Evolutionary conservation across 2,329 filamentous ascomycete species (phyloP).

Genomic region (Plectosphaerella sp.): DNA sequence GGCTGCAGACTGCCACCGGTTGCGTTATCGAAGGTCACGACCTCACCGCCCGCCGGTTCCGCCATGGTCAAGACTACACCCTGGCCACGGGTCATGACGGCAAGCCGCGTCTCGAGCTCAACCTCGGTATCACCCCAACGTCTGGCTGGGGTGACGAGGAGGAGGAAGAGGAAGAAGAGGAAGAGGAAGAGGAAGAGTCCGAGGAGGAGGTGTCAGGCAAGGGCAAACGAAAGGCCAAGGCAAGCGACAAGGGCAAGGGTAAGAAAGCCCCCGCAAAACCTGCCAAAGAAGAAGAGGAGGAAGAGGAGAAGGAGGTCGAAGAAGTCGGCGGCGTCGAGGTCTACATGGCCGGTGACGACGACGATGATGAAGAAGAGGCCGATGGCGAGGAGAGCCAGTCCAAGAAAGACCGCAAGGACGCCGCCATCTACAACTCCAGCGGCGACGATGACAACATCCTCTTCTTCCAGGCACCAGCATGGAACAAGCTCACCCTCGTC

Average conservation of each 20-base stretch:
- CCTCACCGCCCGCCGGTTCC: constrained; percentile 80
- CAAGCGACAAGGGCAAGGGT: constrained; percentile 24
- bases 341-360: constrained; percentile 85
- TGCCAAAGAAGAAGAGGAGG: constrained; percentile 14
- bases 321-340: constrained; percentile 78
- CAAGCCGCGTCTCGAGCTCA: constrained; percentile 78
- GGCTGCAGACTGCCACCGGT: constrained; percentile 79
- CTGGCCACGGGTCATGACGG: constrained; percentile 81
- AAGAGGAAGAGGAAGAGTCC: constrained; percentile 36
- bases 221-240: constrained; percentile 23
- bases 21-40: constrained; percentile 70
- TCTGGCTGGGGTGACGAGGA: constrained; percentile 76
- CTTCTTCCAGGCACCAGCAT: constrained; percentile 61
- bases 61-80: constrained; percentile 84
- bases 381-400: constrained; percentile 56
- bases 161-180: constrained; percentile 44
- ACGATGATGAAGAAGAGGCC: constrained; percentile 45
- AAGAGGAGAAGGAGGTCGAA: constrained; percentile 22
- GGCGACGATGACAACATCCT: constrained; percentile 71
- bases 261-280: constrained; percentile 15
- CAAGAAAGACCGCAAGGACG: constrained; percentile 56
- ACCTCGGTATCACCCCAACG: constrained; percentile 80
- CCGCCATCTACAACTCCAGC: constrained; percentile 79
- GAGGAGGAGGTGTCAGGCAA: constrained; percentile 27
- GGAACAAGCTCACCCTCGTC: constrained; percentile 92